Conservation (phyloP, 1,284 basidiomycete genomes). For the Naganishia cerealis region DNA sequence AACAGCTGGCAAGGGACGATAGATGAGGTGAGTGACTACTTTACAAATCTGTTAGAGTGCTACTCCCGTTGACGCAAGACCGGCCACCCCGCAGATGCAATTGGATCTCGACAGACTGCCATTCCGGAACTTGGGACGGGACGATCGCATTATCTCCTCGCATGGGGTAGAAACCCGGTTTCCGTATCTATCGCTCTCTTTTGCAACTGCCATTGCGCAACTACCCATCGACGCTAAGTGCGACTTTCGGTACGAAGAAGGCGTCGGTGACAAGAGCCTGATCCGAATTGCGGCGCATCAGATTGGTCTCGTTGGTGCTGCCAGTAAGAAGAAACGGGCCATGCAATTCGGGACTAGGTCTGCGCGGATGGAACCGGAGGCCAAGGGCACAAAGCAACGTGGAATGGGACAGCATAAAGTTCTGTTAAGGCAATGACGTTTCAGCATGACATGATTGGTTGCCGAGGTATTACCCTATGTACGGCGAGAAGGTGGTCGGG, state of each 20-base stretch:
- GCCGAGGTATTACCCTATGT: no score
- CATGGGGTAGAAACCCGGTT: conserved; percentile 87
- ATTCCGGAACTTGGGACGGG: conserved; percentile 83
- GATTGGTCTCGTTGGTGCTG: conserved; percentile 70
- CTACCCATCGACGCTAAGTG: conserved; percentile 78
- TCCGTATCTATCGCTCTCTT: conserved; percentile 78
- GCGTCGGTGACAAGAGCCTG: conserved; percentile 81
- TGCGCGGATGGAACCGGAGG: conserved; percentile 32
- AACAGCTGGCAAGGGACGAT: conserved; percentile 72
- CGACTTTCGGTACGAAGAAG: conserved; percentile 61
- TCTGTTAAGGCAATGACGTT: no score
- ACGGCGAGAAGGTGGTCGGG: no score
- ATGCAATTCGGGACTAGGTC: conserved; percentile 77
- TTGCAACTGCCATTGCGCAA: conserved; percentile 70
- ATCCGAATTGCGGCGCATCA: conserved; percentile 68
- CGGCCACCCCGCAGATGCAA: conserved; percentile 65
- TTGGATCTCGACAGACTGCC: conserved; percentile 89
- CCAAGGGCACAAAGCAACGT: conserved; percentile 15
- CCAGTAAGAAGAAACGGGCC: conserved; percentile 77
- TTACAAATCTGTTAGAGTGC: background rate
- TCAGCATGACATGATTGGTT: no score
- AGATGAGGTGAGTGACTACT: conserved; percentile 65
- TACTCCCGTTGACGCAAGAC: background rate
- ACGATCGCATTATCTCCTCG: conserved; percentile 85
- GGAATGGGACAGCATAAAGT: conserved; percentile 21